Base-by-base conservation (phyloP, 257 asterid genomes). In the Buddleja alternifolia region DNA sequence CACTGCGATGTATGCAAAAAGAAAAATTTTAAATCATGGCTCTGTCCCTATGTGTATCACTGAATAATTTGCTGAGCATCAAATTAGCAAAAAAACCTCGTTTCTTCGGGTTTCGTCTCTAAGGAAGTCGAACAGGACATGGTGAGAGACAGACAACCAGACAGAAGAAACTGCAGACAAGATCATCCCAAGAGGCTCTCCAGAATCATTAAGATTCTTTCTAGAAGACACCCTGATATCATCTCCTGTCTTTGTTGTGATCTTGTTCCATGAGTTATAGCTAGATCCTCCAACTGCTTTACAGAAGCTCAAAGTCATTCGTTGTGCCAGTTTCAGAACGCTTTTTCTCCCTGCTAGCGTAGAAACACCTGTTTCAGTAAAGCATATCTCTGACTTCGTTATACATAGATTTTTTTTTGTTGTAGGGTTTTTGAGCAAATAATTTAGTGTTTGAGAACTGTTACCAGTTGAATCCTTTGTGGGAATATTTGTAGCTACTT, bases 281-380 rank as follows among this genome's bases (percentile, higher is more conserved):
- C 95, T 93, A 0, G 99, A 90, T 23, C 85, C 85, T 20, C 94
- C 94, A 3, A 88, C 39, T 7, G 93, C 88, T 57, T 84, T 85
- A 74, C 85, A 88, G 61, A 88, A 88, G 71, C 86, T 78, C 69
- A 71, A 59, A 45, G 77, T 86, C 97, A 88, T 90, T 74, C 99
- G 80, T 55, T 93, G 92, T 1, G 97, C 95, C 80, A 93, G 29
- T 25, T 82, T 82, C 24, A 93, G 60, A 8, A 85, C 77, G 86
- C 94, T 93, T 82, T 85, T 93, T 57, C 96, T 77, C 75, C 99
- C 99, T 17, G 96, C 95, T 63, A 80, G 78, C 0, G 96, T 93
- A 37, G 90, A 72, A 45, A 90, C 89, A 2, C 99, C 99, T 93
- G 77, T 29, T 78, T 54, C 46, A 60, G 29, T 5, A 59, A 29